Percentiles rank a stretch among this genome's conserved stretches.
These are phyloP conservation scores for Hordeum pubiflorum DNA, from an alignment of 202 grass and related monocot species.

Conservation along the genomic window DNA sequence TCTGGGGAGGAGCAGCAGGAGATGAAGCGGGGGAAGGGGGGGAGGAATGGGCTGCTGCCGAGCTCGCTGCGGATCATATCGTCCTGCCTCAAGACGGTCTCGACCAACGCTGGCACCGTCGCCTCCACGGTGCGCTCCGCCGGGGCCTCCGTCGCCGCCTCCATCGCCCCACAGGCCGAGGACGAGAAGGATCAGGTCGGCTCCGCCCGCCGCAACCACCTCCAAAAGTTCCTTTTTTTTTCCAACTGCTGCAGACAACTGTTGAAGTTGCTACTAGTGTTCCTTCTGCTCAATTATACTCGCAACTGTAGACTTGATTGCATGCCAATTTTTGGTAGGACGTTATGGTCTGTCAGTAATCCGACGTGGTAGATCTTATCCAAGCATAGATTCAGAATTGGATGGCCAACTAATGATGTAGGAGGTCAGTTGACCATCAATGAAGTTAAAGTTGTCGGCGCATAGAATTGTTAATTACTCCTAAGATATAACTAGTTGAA, in stretches of 20 bases:
- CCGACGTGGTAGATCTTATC: conserved; percentile 17
- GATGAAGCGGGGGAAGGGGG: conserved; percentile 57
- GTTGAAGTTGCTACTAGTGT: conserved; percentile 7
- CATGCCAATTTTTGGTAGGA: conserved; percentile 12
- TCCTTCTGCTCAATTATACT: neutral
- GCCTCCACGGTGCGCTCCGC: conserved; percentile 96
- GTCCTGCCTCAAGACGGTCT: conserved; percentile 96
- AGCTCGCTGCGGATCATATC: conserved; percentile 97
- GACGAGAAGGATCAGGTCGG: conserved; percentile 98
- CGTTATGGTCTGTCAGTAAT: neutral
- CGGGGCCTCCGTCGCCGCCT: conserved; percentile 84
- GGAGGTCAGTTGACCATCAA: conserved; percentile 26
- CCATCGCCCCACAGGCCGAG: conserved; percentile 61
- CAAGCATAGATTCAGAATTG: conserved; percentile 8
- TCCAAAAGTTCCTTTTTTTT: neutral
- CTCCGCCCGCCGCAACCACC: neutral
- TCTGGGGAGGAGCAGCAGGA: conserved; percentile 11
- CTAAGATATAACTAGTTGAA: neutral
- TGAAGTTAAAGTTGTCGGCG: neutral
- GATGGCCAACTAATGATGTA: neutral
- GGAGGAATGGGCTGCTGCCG: conserved; percentile 82
- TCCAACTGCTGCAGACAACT: neutral
- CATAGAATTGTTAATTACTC: neutral
- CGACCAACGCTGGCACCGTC: conserved; percentile 86
- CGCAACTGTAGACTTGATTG: conserved; percentile 12